phyloP scores from a whole-genome alignment of 2,329 filamentous ascomycete species.

The Nannizziopsis arthrosporioides region DNA sequence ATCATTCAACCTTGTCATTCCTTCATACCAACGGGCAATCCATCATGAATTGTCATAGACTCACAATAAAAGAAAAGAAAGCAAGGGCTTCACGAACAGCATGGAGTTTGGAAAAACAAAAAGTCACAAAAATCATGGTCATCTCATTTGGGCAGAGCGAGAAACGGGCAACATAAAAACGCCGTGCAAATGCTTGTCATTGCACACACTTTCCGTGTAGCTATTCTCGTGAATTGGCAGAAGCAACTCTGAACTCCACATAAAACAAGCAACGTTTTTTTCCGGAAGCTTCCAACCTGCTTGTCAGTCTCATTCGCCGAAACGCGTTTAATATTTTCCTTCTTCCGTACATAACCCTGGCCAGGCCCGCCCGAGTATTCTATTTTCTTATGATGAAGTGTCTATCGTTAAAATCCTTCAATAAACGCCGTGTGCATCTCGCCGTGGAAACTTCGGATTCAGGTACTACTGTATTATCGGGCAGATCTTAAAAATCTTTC shows the following conservation, averaged over 20 bases:
- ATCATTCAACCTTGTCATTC: no score
- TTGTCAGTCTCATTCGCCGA: no score
- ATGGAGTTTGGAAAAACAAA: no score
- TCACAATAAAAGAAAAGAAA: not conserved
- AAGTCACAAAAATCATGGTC: no score
- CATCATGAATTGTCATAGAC: not conserved
- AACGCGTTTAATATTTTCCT: no score
- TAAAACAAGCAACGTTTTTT: not conserved
- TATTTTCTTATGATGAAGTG: not conserved
- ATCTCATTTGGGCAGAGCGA: no score
- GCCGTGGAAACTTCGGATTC: not conserved
- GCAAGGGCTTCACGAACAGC: no score
- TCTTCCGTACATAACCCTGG: no score
- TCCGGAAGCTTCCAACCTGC: not conserved
- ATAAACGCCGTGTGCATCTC: not conserved
- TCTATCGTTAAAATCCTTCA: slow-evolving; percentile 3
- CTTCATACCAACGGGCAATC: not conserved
- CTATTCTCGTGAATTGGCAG: not conserved
- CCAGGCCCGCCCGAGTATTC: not conserved
- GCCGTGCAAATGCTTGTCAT: slow-evolving; percentile 10
- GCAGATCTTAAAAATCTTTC: slow-evolving; percentile 8
- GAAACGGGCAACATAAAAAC: not conserved
- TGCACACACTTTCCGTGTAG: slow-evolving; percentile 4
- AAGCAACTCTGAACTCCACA: not conserved
- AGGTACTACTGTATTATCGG: not conserved